phyloP scores from a whole-genome alignment of 306 rosid genomes.

The Trifolium repens region DNA sequence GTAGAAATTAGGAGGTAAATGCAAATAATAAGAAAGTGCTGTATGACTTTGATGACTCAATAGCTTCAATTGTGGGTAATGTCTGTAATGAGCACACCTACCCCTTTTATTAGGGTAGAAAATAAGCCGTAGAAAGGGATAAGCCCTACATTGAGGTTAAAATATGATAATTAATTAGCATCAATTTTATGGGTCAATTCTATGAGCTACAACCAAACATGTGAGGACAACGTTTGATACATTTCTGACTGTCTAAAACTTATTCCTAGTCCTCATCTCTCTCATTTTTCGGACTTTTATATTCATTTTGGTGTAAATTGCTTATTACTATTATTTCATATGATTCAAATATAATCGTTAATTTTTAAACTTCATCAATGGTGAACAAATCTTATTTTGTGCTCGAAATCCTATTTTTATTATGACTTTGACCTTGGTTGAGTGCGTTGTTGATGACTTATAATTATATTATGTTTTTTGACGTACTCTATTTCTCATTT shows the following conservation, averaged over 20 bases:
- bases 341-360: no score
- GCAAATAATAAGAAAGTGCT: not conserved
- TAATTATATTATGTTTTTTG: no score
- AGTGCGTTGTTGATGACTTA: no score
- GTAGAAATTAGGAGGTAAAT: no score
- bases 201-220: conserved; percentile 14
- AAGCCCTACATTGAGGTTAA: not conserved
- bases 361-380: no score
- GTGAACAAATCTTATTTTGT: no score
- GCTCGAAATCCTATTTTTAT: no score
- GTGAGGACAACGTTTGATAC: not conserved
- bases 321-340: no score
- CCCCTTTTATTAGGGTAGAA: not conserved
- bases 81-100: not conserved
- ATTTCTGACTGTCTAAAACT: not conserved
- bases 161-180: not conserved
- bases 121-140: not conserved
- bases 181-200: not conserved
- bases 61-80: not conserved
- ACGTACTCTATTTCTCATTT: no score
- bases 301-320: no score
- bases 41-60: conserved; percentile 10
- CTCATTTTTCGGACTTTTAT: no score
- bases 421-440: no score
- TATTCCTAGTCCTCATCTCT: not conserved